phyloP scores from a whole-genome alignment of 495 filamentous ascomycete genomes.

The Patellaria atrata region DNA sequence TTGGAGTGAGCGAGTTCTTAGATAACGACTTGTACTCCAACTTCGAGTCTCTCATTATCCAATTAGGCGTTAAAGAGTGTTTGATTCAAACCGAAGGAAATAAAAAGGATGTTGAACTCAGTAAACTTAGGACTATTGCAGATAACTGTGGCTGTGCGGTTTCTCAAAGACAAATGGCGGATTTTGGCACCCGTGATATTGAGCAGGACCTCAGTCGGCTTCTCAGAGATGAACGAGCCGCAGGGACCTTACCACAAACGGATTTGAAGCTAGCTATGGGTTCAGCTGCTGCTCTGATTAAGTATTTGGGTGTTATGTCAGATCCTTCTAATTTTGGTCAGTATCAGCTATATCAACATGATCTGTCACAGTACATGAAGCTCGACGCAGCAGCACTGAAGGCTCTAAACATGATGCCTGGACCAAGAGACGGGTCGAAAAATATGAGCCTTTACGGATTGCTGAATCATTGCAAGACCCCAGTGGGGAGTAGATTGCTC shows the following conservation, averaged over 20 bases:
- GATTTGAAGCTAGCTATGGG: conserved; percentile 97
- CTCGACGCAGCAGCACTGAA: conserved; percentile 88
- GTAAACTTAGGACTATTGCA: conserved; percentile 74
- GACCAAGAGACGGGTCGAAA: conserved; percentile 83
- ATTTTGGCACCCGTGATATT: conserved; percentile 86
- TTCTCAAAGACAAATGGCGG: conserved; percentile 55
- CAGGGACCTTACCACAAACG: conserved; percentile 68
- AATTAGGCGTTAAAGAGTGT: conserved; percentile 90
- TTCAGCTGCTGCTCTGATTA: conserved; percentile 83
- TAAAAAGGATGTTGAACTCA: conserved; percentile 75
- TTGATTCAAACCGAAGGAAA: conserved; percentile 60
- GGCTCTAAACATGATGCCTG: conserved; percentile 93
- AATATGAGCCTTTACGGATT: conserved; percentile 95
- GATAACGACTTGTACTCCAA: conserved; percentile 99
- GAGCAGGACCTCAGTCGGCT: conserved; percentile 85
- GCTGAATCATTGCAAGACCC: conserved; percentile 95
- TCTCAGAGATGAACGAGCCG: conserved; percentile 68
- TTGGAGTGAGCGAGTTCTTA: conserved; percentile 92
- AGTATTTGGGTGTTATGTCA: conserved; percentile 82
- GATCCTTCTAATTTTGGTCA: conserved; percentile 92
- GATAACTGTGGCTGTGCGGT: conserved; percentile 85
- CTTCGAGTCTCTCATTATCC: conserved; percentile 91
- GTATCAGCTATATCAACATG: conserved; percentile 94
- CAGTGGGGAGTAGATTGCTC: conserved; percentile 76
- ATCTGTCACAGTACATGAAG: conserved; percentile 96